Percentiles rank a stretch among this genome's conserved stretches.
These are phyloP conservation scores for Apiospora arundinis DNA, from an alignment of 2,329 filamentous ascomycete species.

Conservation along the genomic window DNA sequence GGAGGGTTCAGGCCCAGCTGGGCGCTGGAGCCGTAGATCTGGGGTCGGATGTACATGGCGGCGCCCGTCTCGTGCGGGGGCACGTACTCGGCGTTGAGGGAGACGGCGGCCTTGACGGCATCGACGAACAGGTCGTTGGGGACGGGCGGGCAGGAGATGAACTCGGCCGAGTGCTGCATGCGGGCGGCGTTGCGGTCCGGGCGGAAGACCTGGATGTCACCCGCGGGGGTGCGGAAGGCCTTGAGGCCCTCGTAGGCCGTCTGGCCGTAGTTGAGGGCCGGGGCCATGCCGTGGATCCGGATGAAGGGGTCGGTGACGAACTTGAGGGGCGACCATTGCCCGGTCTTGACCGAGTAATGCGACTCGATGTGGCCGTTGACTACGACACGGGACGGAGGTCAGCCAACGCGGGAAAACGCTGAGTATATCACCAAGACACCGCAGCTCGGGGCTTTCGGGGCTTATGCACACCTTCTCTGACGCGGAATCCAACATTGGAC, in stretches of 20 bases:
- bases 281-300: slow-evolving; percentile 92
- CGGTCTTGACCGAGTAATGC: slow-evolving; percentile 76
- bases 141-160: slow-evolving; percentile 82
- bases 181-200: slow-evolving; percentile 83
- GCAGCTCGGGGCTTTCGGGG: background rate
- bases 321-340: slow-evolving; percentile 76
- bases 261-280: slow-evolving; percentile 94
- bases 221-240: slow-evolving; percentile 81
- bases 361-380: slow-evolving; percentile 96
- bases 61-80: slow-evolving; percentile 89
- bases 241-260: slow-evolving; percentile 99
- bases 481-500: slow-evolving; percentile 89
- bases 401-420: background rate
- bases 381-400: slow-evolving; percentile 40
- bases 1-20: slow-evolving; percentile 87
- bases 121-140: slow-evolving; percentile 78
- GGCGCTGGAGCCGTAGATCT: slow-evolving; percentile 85
- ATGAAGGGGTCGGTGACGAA: slow-evolving; percentile 87
- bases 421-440: background rate
- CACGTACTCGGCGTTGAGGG: slow-evolving; percentile 87
- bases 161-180: slow-evolving; percentile 83
- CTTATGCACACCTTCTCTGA: slow-evolving; percentile 75
- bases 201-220: slow-evolving; percentile 85
- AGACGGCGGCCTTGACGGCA: slow-evolving; percentile 80
- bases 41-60: slow-evolving; percentile 89